Percentiles rank a stretch among this genome's conserved stretches.
Conservation (phyloP, 495 filamentous ascomycete genomes). For the Penicillium daleae region DNA sequence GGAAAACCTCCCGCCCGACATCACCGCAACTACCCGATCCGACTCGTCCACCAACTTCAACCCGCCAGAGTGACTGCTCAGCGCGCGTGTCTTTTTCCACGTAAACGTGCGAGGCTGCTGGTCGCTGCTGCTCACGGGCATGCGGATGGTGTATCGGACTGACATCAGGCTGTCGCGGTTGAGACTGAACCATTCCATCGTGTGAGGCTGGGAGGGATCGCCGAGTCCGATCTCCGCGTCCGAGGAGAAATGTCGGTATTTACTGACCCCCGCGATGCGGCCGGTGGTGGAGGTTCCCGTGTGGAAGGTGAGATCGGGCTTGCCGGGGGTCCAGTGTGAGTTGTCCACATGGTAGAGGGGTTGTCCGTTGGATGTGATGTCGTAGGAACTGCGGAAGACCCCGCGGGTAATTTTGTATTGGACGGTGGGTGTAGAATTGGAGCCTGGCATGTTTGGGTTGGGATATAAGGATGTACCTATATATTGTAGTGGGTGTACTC, state of each 20-base stretch:
- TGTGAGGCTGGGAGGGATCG: conserved; percentile 24
- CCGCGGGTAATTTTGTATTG: conserved; percentile 19
- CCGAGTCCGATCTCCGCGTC: conserved; percentile 39
- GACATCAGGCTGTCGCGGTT: conserved; percentile 25
- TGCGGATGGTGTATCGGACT: conserved; percentile 33
- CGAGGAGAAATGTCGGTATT: conserved; percentile 41
- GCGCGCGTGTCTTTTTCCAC: conserved; percentile 41
- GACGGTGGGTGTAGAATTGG: neutral
- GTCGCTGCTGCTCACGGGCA: conserved; percentile 18
- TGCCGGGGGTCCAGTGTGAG: conserved; percentile 30
- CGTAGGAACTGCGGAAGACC: conserved; percentile 32
- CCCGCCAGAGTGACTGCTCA: conserved; percentile 28
- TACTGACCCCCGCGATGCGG: conserved; percentile 34
- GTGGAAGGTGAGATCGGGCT: conserved; percentile 42
- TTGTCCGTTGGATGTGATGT: conserved; percentile 28
- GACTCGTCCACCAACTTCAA: conserved; percentile 39
- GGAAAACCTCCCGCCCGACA: conserved; percentile 19
- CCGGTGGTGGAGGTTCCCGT: conserved; percentile 27
- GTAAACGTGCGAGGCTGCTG: conserved; percentile 23
- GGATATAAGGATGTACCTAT: neutral
- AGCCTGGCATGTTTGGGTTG: neutral
- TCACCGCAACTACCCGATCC: conserved; percentile 32
- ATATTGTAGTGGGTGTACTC: neutral
- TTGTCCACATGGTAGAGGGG: conserved; percentile 37
- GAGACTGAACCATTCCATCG: conserved; percentile 34